These are phyloP conservation scores for Talaromyces pinophilus DNA, from an alignment of 2,329 filamentous ascomycete species.

Conservation along the genomic window DNA sequence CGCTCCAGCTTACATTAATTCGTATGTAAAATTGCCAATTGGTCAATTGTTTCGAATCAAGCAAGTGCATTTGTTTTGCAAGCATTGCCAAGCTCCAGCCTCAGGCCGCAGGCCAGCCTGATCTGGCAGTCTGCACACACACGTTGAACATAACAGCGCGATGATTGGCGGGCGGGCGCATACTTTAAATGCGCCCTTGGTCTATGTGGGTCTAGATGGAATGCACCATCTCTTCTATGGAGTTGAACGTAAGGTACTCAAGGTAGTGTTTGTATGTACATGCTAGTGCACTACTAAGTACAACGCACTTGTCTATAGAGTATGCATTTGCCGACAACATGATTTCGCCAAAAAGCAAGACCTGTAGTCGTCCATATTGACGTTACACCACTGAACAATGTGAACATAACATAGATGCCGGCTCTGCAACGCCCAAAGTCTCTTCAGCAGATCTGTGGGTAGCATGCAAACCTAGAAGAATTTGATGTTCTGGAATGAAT, in stretches of 20 bases:
- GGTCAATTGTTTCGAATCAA: not conserved
- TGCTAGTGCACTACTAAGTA: too few species aligned
- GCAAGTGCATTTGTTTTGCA: not conserved
- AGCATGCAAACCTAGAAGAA: not conserved
- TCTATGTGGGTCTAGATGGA: not conserved
- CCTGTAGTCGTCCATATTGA: not conserved
- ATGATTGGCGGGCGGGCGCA: slow-evolving; percentile 1
- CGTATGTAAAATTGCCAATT: not conserved
- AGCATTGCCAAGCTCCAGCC: slow-evolving; percentile 5
- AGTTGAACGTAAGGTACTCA: too few species aligned
- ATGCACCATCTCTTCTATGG: too few species aligned
- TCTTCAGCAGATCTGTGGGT: not conserved
- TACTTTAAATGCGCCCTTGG: slow-evolving; percentile 15
- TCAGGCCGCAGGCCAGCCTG: not conserved
- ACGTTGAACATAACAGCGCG: not conserved
- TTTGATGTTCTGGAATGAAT: too few species aligned
- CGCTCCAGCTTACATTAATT: not conserved
- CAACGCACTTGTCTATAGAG: too few species aligned
- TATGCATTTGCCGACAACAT: not conserved
- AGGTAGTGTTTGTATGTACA: too few species aligned
- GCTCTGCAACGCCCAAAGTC: not conserved
- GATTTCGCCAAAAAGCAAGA: not conserved
- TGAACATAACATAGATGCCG: not conserved
- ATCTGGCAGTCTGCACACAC: not conserved
- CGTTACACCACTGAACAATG: not conserved